Evolutionary conservation across 495 filamentous ascomycete genomes (phyloP), one percentile per base, ranked within the genome.

Genomic region (Lasiosphaeria ovina): DNA sequence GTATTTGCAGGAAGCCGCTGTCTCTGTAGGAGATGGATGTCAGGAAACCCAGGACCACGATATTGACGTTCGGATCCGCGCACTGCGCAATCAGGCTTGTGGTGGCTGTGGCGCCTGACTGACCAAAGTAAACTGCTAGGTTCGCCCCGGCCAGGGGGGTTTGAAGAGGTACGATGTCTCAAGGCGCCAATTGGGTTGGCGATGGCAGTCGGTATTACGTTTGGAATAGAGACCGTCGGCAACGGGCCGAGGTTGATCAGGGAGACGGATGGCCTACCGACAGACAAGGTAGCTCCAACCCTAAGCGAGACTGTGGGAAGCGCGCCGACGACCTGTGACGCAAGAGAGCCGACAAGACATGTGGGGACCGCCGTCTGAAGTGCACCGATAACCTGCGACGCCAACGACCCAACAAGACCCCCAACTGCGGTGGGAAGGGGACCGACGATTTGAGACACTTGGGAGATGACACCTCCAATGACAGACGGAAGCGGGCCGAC

Each of bases 21-120:
- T 17, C 53, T 1, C 50, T 51, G 35, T 51, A 55, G 3, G 35
- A 24, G 11, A 65, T 48, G 10, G 54, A 32, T 2, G 62, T 65
- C 10, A 68, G 31, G 54, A 61, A 68, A 10, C 66, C 66, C 2
- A 68, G 47, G 38, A 68, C 56, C 9, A 68, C 54, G 3, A 68
- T 63, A 44, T 68, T 57, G 12, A 62, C 53, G 51, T 63, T 68
- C n/a, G 54, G 51, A 24, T 68, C 62, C 8, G 58, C 44, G 54
- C 66, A 68, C 2, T 35, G 33, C 12, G 47, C 60, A 24, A 51
- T 17, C 7, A 68, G 58, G 16, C 50, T 59, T 5, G 44, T 51
- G 2, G 55, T 36, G 6, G 10, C 35, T 0, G 54, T 49, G 5
- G 47, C 51, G 17, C 33, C 24, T 12, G 60, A 53, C 36, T 54